Evolutionary conservation across 2,329 filamentous ascomycete species (phyloP).

Genomic region (Fusarium verrucosum): DNA sequence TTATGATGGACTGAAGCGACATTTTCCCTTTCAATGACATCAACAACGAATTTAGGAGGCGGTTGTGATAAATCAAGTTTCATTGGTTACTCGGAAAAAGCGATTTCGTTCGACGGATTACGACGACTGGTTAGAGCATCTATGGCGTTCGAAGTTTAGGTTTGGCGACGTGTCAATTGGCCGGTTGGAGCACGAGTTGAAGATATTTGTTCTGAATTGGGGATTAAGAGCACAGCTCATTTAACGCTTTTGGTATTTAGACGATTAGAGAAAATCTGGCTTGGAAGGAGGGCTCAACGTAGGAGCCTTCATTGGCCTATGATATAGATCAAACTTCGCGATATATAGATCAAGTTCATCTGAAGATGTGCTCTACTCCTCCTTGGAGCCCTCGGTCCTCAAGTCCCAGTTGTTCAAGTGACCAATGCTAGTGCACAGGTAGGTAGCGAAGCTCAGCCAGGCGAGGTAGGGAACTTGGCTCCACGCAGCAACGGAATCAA

Average conservation of each 20-base stretch:
- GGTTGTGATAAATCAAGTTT: background rate
- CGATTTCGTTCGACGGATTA: conserved; percentile 7
- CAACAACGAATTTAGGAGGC: background rate
- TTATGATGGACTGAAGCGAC: conserved; percentile 83
- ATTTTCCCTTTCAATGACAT: conserved; percentile 61
- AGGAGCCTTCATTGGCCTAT: background rate
- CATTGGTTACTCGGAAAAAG: conserved; percentile 3
- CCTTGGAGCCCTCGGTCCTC: conserved; percentile 35
- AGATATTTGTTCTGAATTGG: background rate
- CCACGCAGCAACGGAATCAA: conserved; percentile 78
- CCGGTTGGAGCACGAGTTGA: conserved; percentile 12
- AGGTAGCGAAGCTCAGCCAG: conserved; percentile 90
- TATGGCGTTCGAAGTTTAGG: conserved; percentile 33
- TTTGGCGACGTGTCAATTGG: background rate
- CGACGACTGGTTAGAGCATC: conserved; percentile 24
- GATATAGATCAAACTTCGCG: background rate
- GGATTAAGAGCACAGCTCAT: background rate
- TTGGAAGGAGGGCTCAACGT: background rate
- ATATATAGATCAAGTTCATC: background rate
- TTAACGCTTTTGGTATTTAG: conserved; percentile 8
- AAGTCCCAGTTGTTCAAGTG: conserved; percentile 76
- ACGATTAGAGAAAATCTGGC: conserved; percentile 5
- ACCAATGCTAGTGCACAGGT: conserved; percentile 76
- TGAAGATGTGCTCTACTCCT: conserved; percentile 37
- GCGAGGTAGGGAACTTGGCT: conserved; percentile 81